These are phyloP conservation scores for Naganishia cerealis DNA, from an alignment of 1,284 basidiomycete genomes.

Conservation along the genomic window DNA sequence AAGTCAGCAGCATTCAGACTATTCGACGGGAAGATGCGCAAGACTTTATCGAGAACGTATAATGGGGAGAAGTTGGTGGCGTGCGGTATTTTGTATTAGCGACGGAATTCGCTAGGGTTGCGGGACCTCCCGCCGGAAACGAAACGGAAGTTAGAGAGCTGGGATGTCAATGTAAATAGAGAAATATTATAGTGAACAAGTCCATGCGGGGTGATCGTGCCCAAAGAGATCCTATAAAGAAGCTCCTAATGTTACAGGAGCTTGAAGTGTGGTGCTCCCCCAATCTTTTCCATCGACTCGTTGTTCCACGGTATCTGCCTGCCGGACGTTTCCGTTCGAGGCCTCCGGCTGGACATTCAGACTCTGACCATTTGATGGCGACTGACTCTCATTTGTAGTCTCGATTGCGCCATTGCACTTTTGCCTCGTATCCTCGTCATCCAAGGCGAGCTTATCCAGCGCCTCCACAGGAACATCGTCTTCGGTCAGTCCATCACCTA, in stretches of 20 bases:
- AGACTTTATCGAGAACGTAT: slow-evolving; percentile 46
- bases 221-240: neutral
- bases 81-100: neutral
- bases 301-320: neutral
- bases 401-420: neutral
- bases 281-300: no score
- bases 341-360: neutral
- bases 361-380: neutral
- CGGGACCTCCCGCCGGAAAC: neutral
- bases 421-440: neutral
- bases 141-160: neutral
- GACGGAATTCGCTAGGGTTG: neutral
- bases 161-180: neutral
- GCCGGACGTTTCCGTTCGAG: neutral
- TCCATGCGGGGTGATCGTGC: neutral
- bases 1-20: slow-evolving; percentile 64
- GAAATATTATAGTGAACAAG: neutral
- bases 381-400: neutral
- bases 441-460: neutral
- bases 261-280: neutral
- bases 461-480: neutral
- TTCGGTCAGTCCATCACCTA: neutral
- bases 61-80: neutral
- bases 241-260: neutral
- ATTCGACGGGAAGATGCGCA: slow-evolving; percentile 51